Percentiles rank a stretch among this genome's conserved stretches.
These are phyloP conservation scores for Beauveria sp. DNA, from an alignment of 2,329 filamentous ascomycete species.

Conservation along the genomic window DNA sequence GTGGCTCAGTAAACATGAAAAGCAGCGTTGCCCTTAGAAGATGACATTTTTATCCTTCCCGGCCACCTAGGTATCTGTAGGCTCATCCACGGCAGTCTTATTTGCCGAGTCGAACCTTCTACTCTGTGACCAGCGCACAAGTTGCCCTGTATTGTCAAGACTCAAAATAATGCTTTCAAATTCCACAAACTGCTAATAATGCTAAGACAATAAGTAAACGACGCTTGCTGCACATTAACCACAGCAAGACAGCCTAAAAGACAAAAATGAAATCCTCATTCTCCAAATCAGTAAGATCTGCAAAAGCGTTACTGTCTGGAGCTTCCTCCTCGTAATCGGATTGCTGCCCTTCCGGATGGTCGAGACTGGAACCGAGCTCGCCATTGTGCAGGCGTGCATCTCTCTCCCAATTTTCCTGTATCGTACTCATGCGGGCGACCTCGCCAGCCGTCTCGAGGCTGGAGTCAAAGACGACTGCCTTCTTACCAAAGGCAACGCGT, in stretches of 20 bases:
- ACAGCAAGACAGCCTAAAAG: constrained; percentile 21
- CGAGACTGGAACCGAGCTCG: constrained; percentile 1
- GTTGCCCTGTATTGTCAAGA: neutral
- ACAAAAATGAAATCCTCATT: constrained; percentile 60
- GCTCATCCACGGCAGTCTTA: too few relatives aligned
- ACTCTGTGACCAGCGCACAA: too few relatives aligned
- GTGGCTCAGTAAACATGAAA: too few relatives aligned
- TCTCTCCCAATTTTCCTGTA: constrained; percentile 15
- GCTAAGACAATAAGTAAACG: constrained; percentile 10
- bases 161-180: neutral
- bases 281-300: constrained; percentile 50
- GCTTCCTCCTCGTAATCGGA: constrained; percentile 13
- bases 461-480: constrained; percentile 47
- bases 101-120: too few relatives aligned
- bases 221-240: neutral
- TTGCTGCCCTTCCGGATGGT: neutral
- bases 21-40: too few relatives aligned
- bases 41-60: too few relatives aligned
- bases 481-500: constrained; percentile 52
- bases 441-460: constrained; percentile 47
- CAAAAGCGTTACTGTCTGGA: constrained; percentile 22
- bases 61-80: too few relatives aligned
- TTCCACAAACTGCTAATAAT: constrained; percentile 16
- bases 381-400: neutral
- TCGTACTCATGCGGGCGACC: constrained; percentile 27